Evolutionary conservation across 305 asterid species (phyloP).

Genomic region (Solanum hybrid): DNA sequence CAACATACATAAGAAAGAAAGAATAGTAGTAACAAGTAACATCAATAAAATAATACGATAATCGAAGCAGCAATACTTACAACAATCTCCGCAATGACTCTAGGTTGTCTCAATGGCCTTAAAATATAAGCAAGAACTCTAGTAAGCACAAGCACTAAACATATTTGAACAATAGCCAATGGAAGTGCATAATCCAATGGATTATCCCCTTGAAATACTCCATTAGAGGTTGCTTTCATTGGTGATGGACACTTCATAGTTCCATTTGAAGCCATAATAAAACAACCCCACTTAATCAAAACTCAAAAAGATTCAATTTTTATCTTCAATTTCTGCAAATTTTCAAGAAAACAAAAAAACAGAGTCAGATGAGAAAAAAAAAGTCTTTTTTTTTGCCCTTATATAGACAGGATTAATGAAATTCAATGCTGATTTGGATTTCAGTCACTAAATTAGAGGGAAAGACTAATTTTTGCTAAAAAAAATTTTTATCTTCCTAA

Average conservation of each 20-base stretch:
- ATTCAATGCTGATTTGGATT: background rate
- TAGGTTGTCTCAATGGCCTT: constrained; percentile 36
- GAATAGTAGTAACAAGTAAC: background rate
- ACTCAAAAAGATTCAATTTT: background rate
- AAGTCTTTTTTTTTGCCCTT: background rate
- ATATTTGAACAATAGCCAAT: constrained; percentile 34
- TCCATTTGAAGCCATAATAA: constrained; percentile 24
- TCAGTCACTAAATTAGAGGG: background rate
- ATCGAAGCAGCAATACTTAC: constrained; percentile 11
- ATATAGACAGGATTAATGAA: background rate
- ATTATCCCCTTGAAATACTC: constrained; percentile 34
- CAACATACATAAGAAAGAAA: background rate
- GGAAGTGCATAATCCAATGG: constrained; percentile 44
- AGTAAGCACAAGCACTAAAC: constrained; percentile 30
- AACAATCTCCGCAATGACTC: constrained; percentile 43
- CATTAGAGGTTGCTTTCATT: constrained; percentile 41
- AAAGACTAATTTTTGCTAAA: background rate
- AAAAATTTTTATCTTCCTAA: no score
- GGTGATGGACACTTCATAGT: constrained; percentile 24
- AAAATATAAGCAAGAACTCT: constrained; percentile 30
- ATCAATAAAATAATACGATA: background rate
- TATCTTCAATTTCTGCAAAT: background rate
- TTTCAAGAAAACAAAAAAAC: background rate
- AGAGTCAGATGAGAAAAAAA: background rate
- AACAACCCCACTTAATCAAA: background rate